These are phyloP conservation scores for Croton laevigatus DNA, from an alignment of 441 rosid genomes.

Conservation along the genomic window DNA sequence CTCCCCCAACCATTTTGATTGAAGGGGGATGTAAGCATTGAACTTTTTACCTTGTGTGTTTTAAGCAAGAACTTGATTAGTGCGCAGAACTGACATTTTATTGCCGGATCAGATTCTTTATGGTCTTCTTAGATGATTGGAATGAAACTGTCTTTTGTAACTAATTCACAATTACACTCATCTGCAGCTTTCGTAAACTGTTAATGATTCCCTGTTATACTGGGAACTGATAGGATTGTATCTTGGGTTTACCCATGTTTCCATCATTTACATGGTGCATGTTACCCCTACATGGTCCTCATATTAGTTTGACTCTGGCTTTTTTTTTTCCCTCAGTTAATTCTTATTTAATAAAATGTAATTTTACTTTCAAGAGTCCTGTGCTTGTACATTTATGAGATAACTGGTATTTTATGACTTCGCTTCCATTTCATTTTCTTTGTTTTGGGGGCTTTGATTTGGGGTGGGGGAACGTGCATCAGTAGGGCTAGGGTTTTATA, in stretches of 20 bases:
- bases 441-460: no score
- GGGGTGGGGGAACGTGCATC: no score
- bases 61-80: not conserved
- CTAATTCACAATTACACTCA: not conserved
- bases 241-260: not conserved
- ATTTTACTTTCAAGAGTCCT: no score
- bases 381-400: no score
- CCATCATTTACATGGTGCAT: not conserved
- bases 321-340: not conserved
- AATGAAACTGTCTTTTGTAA: not conserved
- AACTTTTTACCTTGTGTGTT: not conserved
- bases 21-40: not conserved
- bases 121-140: not conserved
- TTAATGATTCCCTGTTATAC: not conserved
- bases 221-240: not conserved
- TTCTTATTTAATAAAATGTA: not conserved
- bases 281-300: not conserved
- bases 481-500: not conserved
- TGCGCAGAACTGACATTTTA: not conserved
- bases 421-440: no score
- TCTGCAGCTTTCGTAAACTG: not conserved
- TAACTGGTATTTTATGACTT: no score
- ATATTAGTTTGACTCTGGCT: not conserved
- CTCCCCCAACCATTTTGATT: not conserved
- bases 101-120: not conserved